Evolutionary conservation across 2,329 filamentous ascomycete genomes (phyloP).

Genomic region (Diplodia corticola): DNA sequence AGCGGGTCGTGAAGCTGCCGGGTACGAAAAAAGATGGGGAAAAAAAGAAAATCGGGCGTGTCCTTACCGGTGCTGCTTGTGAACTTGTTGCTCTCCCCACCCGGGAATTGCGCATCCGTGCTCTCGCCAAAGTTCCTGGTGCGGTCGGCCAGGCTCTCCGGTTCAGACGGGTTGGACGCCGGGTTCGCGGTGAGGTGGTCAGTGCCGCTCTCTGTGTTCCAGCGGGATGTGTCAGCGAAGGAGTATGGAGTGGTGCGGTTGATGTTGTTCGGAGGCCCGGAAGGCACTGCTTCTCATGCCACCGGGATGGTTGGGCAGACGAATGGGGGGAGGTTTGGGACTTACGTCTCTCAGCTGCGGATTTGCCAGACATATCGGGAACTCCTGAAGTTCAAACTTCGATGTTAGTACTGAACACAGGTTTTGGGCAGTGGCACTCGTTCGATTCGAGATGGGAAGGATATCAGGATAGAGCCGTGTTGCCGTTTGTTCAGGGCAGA

Average conservation of each 20-base stretch:
- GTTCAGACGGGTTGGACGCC: background rate
- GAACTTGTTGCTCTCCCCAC: background rate
- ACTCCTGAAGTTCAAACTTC: background rate
- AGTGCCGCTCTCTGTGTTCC: background rate
- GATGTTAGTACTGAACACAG: background rate
- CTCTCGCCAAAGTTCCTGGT: conserved; percentile 10
- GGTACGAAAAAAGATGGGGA: no score
- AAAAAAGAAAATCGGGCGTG: background rate
- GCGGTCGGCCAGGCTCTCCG: background rate
- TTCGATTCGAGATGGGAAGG: background rate
- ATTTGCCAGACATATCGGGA: conserved; percentile 14
- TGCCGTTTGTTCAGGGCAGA: no score
- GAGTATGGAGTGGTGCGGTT: background rate
- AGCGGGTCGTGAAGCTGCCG: no score
- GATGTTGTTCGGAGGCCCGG: background rate
- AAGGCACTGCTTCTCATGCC: background rate
- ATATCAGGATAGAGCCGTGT: background rate
- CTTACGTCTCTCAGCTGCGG: background rate
- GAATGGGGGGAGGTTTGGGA: background rate
- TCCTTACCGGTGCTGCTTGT: background rate
- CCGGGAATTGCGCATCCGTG: background rate
- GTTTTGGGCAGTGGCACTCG: background rate
- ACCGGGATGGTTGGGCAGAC: background rate
- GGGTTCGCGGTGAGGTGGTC: background rate
- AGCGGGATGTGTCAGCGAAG: background rate